These are phyloP conservation scores for Lonicera japonica DNA, from an alignment of 129 eudicot genomes.

Conservation along the genomic window DNA sequence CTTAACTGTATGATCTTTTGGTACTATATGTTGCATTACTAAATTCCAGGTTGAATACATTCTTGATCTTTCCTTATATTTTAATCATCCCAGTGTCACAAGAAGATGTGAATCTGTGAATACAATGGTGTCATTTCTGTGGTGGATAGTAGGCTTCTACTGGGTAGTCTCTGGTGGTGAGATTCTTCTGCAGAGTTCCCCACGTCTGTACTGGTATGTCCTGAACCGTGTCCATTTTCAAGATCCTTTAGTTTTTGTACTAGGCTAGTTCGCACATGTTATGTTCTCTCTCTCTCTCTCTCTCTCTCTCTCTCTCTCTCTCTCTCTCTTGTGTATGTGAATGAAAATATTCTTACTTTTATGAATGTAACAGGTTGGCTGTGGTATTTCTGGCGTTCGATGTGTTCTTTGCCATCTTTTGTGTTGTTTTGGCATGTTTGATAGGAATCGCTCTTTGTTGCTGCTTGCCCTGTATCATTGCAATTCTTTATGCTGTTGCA, in stretches of 20 bases:
- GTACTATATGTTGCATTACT: neutral
- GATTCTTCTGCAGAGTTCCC: constrained; percentile 66
- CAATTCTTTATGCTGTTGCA: constrained; percentile 85
- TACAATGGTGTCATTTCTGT: constrained; percentile 73
- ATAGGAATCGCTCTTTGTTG: constrained; percentile 96
- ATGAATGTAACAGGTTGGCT: constrained; percentile 56
- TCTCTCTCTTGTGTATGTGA: no score
- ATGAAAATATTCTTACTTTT: neutral
- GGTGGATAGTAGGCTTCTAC: constrained; percentile 98
- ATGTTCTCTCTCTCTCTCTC: neutral
- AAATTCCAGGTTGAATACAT: neutral
- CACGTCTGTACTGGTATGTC: constrained; percentile 83
- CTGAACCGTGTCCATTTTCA: neutral
- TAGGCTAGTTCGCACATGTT: neutral
- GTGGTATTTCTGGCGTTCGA: constrained; percentile 91
- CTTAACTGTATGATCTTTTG: neutral
- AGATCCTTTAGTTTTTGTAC: neutral
- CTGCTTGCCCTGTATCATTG: constrained; percentile 97
- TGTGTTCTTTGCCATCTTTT: constrained; percentile 93
- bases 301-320: neutral
- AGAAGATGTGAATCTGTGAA: constrained; percentile 78
- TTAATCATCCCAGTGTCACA: constrained; percentile 39
- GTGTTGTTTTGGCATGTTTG: constrained; percentile 88
- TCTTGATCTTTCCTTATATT: constrained; percentile 4
- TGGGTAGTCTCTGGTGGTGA: constrained; percentile 92